A percentile compares a stretch with the other conserved stretches of the same genome.
These are phyloP conservation scores for Termitomyces sp. DNA, from an alignment of 768 basidiomycete genomes.

Conservation along the genomic window DNA sequence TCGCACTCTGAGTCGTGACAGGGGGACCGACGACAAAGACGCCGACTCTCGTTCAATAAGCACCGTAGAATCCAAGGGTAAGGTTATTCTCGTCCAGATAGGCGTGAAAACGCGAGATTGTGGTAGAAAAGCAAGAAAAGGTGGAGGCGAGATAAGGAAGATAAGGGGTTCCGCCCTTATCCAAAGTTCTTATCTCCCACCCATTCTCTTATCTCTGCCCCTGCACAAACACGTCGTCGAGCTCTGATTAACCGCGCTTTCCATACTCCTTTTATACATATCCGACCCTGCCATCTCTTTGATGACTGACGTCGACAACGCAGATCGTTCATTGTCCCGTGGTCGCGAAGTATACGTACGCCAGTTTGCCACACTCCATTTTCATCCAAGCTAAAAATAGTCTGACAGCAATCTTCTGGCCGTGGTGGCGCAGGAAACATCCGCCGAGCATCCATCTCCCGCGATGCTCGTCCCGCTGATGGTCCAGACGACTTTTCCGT, in stretches of 20 bases:
- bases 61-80: slow-evolving; percentile 7
- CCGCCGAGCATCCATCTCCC: slow-evolving; percentile 40
- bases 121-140: neutral
- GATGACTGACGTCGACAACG: slow-evolving; percentile 1
- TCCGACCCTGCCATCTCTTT: neutral
- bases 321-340: slow-evolving; percentile 48
- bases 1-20: slow-evolving; percentile 9
- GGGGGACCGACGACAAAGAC: slow-evolving; percentile 4
- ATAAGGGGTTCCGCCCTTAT: neutral
- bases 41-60: slow-evolving; percentile 2
- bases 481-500: slow-evolving; percentile 51
- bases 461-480: slow-evolving; percentile 32
- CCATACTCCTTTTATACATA: neutral
- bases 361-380: slow-evolving; percentile 8
- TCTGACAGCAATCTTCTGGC: slow-evolving; percentile 46
- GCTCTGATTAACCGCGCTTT: neutral
- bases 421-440: slow-evolving; percentile 74
- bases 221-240: neutral
- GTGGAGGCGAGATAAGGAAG: slow-evolving; percentile 3
- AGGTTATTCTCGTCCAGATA: neutral
- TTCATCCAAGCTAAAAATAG: neutral
- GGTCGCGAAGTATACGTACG: slow-evolving; percentile 57
- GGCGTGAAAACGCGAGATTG: neutral
- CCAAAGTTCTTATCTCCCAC: neutral
- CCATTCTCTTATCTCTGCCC: neutral